Evolutionary conservation across 2,329 filamentous ascomycete species (phyloP), one percentile per base, ranked within the genome.

Genomic region (Neofusicoccum ribis): DNA sequence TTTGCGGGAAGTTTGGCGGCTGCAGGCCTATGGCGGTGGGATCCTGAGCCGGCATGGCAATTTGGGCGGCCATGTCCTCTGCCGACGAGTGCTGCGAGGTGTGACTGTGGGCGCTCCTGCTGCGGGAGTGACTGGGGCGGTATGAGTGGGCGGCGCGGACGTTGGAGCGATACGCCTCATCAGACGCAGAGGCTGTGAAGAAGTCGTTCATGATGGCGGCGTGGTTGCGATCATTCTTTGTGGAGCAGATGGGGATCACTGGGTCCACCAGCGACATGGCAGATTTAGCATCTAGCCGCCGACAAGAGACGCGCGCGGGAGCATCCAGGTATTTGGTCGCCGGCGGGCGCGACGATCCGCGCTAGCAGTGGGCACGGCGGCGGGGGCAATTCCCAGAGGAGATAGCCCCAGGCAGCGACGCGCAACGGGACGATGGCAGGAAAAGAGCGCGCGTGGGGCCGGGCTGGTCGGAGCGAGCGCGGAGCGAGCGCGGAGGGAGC

Each of bases 181-280:
- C 59, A 11, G 59, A 51, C 17, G 59, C 46, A 31, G 59, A 51
- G 62, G 63, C 34, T 12, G 63, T n/a, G 52, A 59, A 37, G 17
- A 58, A 59, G 34, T 59, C 63, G 44, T 65, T 54, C 63, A 65
- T 65, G 65, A 76, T 76, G 66, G 72, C 70, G 61, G 66, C 68
- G 69, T 86, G 80, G 17, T 74, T 81, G 68, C 79, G 71, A n/a
- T 76, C 75, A 69, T 80, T 78, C 72, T 77, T 76, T 64, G 75
- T 23, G 44, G 43, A 43, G 44, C n/a, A 34, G 20, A 46, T 37
- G 46, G 47, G 37, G 27, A 61, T 61, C 37, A 65, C 46, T 46
- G 54, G 36, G 54, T 47, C 54, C 36, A 52, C 54, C 17, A 52
- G 36, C 44, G 54, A 65, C 37, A 60, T 60, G 43, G 37, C 36